Evolutionary conservation across 192 early-diverging fungal genomes (phyloP), one percentile per base, ranked within the genome.

Genomic region (Helicostylum pulchrum): DNA sequence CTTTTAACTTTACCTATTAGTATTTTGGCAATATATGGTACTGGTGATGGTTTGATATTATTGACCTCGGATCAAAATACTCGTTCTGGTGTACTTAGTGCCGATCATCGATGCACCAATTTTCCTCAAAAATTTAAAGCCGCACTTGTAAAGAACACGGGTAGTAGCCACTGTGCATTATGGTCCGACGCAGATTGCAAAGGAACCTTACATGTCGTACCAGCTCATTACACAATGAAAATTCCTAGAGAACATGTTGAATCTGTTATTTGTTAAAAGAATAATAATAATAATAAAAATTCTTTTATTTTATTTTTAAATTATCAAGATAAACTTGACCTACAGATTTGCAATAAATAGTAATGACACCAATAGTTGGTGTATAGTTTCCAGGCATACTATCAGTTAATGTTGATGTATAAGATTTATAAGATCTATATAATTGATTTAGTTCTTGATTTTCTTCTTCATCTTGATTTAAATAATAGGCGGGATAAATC

Each of bases 181-280:
- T 68, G 67, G 67, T 62, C 67, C 4, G 59, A 46, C 0, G 19
- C 31, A 12, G 17, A 68, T 12, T 68, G 67, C 39, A 39, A 61
- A 53, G 67, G 67, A 0, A 17, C 42, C 3, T 17, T 68, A 14
- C 52, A 62, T 23, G 44, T 68, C n/a, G 60, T 55, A 30, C 67
- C 67, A 19, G 55, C 67, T 12, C 67, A 62, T 56, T 68, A 68
- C 46, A 60, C n/a, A 3, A 62, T 68, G 4, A 17, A 54, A 20
- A 61, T 46, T n/a, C 67, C 67, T 1, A 30, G n/a, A 50, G 50
- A 6, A 20, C 42, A 36, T 19, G 44, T 68, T 20, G 34, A 62
- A 23, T 68, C 67, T 17, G 52, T 62, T 31, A 61, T 68, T 17
- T 68, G 67, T 26, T 68, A 32, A 49, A 9, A 39, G 0, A 39